Conservation (phyloP, 345 rosid genomes). For the Populus deltoides region DNA sequence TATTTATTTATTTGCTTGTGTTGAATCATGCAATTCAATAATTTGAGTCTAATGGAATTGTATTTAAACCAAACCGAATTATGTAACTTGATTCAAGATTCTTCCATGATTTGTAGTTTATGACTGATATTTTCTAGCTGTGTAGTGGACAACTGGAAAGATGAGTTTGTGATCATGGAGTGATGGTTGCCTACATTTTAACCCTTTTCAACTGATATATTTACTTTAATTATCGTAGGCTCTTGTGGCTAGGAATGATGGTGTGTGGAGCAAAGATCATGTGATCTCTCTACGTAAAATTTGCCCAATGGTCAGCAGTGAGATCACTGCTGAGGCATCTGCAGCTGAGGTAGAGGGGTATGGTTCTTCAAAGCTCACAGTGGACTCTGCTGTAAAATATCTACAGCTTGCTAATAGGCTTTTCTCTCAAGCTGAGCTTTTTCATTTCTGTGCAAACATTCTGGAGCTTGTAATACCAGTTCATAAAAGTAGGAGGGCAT, state of each 20-base stretch:
- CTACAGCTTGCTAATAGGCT: slow-evolving; percentile 94
- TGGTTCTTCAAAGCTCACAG: slow-evolving; percentile 98
- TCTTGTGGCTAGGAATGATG: slow-evolving; percentile 89
- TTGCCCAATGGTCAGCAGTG: slow-evolving; percentile 92
- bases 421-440: slow-evolving; percentile 95
- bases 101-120: too few species aligned
- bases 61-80: too few species aligned
- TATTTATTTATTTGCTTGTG: too few species aligned
- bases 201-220: not conserved
- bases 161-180: not conserved
- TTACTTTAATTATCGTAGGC: slow-evolving; percentile 48
- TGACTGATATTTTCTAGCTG: not conserved
- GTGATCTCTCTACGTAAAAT: slow-evolving; percentile 77
- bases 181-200: not conserved
- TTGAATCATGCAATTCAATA: too few species aligned
- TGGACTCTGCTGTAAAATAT: slow-evolving; percentile 97
- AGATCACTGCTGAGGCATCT: slow-evolving; percentile 86
- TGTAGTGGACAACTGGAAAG: not conserved
- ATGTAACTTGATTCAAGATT: too few species aligned
- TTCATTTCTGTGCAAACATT: slow-evolving; percentile 96
- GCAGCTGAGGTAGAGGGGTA: slow-evolving; percentile 99
- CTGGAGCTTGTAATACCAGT: slow-evolving; percentile 97
- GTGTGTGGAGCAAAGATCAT: slow-evolving; percentile 99
- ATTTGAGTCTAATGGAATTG: too few species aligned
- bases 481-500: slow-evolving; percentile 90